Base-by-base conservation (phyloP, 768 basidiomycete species). In the Hygrocybe punicea region DNA sequence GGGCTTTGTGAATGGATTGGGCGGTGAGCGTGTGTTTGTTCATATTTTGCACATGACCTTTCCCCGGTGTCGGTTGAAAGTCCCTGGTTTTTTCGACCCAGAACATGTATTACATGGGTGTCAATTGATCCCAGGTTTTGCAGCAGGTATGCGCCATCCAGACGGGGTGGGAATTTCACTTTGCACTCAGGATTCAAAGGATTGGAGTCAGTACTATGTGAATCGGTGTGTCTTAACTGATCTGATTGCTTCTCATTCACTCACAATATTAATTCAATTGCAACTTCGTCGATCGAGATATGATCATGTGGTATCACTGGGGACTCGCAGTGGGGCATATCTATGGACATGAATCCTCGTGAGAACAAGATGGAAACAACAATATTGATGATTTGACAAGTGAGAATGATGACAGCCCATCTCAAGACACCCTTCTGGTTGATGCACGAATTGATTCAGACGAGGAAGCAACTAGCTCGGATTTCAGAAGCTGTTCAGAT, bases 11-110 rank as follows among this genome's bases (percentile, higher is more conserved):
- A n/a, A n/a, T n/a, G n/a, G n/a, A n/a, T n/a, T n/a, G n/a, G n/a
- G n/a, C n/a, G n/a, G n/a, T n/a, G n/a, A n/a, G n/a, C n/a, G n/a
- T n/a, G n/a, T n/a, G n/a, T n/a, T n/a, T n/a, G n/a, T n/a, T n/a
- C n/a, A n/a, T n/a, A n/a, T n/a, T n/a, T n/a, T n/a, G n/a, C n/a
- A n/a, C n/a, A n/a, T n/a, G n/a, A n/a, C n/a, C n/a, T n/a, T n/a
- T n/a, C n/a, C n/a, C n/a, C n/a, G n/a, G n/a, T n/a, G n/a, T n/a
- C n/a, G n/a, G n/a, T n/a, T n/a, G n/a, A n/a, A n/a, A n/a, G n/a
- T n/a, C n/a, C n/a, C 75, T 53, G 66, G 72, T 0, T 77, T 78
- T 58, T n/a, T 78, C 0, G 68, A 76, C 54, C 74, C 74, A 1
- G 50, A 45, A 0, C 55, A 65, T 0, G 65, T 76, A 1, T 60